Evolutionary conservation across 2,329 filamentous ascomycete species (phyloP), one percentile per base, ranked within the genome.

Genomic region (Ploettnerulaceae sp.): DNA sequence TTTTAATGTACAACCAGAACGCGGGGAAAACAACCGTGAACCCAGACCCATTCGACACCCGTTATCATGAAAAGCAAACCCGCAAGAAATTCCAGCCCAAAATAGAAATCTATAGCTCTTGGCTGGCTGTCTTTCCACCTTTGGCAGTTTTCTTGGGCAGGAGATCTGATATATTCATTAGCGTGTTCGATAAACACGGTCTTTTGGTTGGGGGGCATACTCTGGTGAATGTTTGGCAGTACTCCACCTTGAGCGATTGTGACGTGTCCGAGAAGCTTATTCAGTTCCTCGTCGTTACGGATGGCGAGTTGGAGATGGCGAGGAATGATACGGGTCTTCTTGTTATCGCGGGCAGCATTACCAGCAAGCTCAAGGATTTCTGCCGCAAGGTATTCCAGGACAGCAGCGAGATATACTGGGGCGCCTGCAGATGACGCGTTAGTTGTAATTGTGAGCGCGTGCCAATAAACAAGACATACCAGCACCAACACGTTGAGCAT

Each of bases 271-370:
- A 95, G 79, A 55, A 95, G 84, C 82, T 95, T 97, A 86, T 97
- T 96, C 86, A 97, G 72, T 75, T 98, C 93, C 81, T 97, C 91
- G 72, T 97, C 91, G 76, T 96, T 96, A 67, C 93, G 85, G 77
- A 98, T 98, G 73, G 93, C 93, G 63, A 98, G 89, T 78, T 98
- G 93, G 37, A 98, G 82, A 74, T 98, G 93, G 73, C 93, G 89
- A 58, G 93, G 93, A 53, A 97, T 98, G 76, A 98, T 98, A 86
- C 93, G 90, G 58, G 91, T 98, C 86, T 97, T 97, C 88, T 98
- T 98, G 84, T 97, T 96, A 77, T 98, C 93, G 64, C 93, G 91
- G 57, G 93, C 93, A 65, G 93, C 93, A 72, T 98, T 98, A 64
- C 93, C 93, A 70, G 93, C 93, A 75, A 98, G 76, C 76, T 98